Conservation (phyloP, 441 rosid genomes). For the Theobroma grandiflorum region DNA sequence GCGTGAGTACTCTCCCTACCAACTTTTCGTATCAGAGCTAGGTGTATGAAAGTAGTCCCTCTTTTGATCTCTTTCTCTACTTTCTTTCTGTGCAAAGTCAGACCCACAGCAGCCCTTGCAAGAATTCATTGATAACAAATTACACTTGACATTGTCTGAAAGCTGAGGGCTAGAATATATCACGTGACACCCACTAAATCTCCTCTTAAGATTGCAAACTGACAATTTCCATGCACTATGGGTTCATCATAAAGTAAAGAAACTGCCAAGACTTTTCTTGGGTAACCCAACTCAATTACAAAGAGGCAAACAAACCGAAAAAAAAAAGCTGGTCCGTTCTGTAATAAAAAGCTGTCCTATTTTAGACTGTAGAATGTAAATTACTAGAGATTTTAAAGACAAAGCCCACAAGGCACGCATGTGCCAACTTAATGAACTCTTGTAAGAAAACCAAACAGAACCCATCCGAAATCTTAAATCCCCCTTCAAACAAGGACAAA, state of each 20-base stretch:
- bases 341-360: too few relatives aligned
- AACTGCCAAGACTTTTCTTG: not conserved
- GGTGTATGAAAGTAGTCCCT: too few relatives aligned
- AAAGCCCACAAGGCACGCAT: not conserved
- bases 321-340: too few relatives aligned
- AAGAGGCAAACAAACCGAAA: too few relatives aligned
- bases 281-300: not conserved
- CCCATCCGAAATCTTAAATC: not conserved
- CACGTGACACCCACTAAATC: not conserved
- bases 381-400: not conserved
- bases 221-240: not conserved
- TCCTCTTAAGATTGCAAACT: not conserved
- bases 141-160: not conserved
- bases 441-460: not conserved
- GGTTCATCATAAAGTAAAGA: not conserved
- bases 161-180: not conserved
- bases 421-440: not conserved
- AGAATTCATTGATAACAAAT: not conserved
- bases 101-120: not conserved
- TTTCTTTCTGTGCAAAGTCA: not conserved
- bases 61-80: too few relatives aligned
- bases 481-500: not conserved
- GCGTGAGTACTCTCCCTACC: too few relatives aligned
- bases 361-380: not conserved
- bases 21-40: too few relatives aligned